Conservation (phyloP, 176 grass and related monocot genomes). For the Carex myosuroides region DNA sequence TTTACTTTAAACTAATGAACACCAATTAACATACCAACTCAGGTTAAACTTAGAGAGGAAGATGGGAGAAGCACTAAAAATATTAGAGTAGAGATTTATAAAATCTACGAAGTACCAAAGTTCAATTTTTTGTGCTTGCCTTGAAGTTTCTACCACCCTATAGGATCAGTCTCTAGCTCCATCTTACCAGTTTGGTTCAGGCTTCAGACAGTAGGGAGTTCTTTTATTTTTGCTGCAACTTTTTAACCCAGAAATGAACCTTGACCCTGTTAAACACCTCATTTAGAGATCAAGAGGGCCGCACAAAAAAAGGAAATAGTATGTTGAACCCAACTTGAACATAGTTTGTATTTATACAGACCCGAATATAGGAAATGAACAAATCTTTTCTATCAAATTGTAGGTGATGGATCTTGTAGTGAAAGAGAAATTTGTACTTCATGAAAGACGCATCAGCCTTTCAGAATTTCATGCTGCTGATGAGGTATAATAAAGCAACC, state of each 20-base stretch:
- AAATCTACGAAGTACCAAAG: background rate
- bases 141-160: background rate
- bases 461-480: constrained; percentile 99
- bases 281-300: background rate
- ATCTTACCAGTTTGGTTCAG: background rate
- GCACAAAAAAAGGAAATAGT: background rate
- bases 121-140: background rate
- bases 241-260: background rate
- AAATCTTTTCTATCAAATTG: background rate
- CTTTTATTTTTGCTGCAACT: background rate
- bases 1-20: background rate
- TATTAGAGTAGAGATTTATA: background rate
- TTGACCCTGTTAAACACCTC: background rate
- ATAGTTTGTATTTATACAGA: background rate
- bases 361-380: background rate
- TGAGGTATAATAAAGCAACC: constrained; percentile 47
- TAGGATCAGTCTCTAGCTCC: background rate
- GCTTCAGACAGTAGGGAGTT: background rate
- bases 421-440: constrained; percentile 66
- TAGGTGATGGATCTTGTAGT: constrained; percentile 96
- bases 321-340: background rate
- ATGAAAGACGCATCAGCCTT: constrained; percentile 85
- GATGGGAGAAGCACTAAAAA: background rate
- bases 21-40: background rate
- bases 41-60: background rate